phyloP scores from a whole-genome alignment of 1,284 basidiomycete species.

The Thecaphora frezii region DNA sequence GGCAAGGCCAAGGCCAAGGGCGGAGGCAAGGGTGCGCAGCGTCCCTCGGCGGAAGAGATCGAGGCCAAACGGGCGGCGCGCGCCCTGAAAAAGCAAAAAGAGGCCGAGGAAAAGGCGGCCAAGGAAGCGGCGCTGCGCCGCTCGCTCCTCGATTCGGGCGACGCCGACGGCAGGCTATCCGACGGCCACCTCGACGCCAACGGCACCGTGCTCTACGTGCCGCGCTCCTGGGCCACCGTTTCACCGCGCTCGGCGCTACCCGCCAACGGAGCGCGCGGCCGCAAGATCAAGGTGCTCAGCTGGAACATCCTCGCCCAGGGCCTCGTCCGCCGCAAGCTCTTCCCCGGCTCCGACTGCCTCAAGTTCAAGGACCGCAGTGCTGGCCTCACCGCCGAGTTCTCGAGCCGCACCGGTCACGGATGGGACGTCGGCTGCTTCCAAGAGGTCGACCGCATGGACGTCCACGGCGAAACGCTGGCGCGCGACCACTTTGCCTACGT shows the following conservation, averaged over 20 bases:
- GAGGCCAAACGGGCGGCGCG: conserved; percentile 28
- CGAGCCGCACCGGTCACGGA: conserved; percentile 43
- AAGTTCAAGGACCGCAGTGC: conserved; percentile 57
- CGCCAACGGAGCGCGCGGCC: neutral
- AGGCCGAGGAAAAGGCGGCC: conserved; percentile 33
- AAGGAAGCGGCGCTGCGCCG: conserved; percentile 25
- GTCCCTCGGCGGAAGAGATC: conserved; percentile 33
- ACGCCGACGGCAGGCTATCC: conserved; percentile 29
- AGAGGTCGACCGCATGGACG: conserved; percentile 59
- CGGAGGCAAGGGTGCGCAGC: conserved; percentile 6
- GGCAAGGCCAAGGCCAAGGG: conserved; percentile 16
- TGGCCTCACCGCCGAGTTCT: conserved; percentile 40
- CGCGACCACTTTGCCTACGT: conserved; percentile 44
- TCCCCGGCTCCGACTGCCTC: conserved; percentile 60
- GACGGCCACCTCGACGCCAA: conserved; percentile 28
- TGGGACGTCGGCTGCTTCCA: conserved; percentile 61
- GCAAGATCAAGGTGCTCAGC: conserved; percentile 33
- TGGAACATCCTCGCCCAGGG: conserved; percentile 60
- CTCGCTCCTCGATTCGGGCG: conserved; percentile 6
- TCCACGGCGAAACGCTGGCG: conserved; percentile 42
- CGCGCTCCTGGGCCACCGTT: conserved; percentile 31
- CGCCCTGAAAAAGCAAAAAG: conserved; percentile 37
- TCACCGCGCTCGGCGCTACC: neutral
- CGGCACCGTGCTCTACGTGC: conserved; percentile 28
- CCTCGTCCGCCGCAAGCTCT: conserved; percentile 60